These are phyloP conservation scores for Cymbopogon citratus DNA, from an alignment of 176 grass and related monocot genomes.

Conservation along the genomic window DNA sequence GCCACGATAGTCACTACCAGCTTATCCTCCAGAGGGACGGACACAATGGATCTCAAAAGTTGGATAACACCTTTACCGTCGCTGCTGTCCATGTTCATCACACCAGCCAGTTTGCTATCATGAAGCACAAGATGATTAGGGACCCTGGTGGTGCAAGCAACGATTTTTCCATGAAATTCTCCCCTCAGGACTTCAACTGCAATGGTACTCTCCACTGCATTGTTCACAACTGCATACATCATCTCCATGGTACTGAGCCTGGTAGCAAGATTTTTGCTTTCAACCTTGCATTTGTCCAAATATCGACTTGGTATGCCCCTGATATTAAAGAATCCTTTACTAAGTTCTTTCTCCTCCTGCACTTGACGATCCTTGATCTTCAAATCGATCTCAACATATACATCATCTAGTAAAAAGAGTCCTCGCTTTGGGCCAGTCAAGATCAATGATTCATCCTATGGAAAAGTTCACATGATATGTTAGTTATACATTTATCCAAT, in stretches of 20 bases:
- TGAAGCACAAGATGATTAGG: too few relatives aligned
- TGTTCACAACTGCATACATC: neutral
- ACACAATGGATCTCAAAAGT: too few relatives aligned
- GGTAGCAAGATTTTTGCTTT: neutral
- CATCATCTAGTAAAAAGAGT: neutral
- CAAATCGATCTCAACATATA: neutral
- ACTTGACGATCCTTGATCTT: neutral
- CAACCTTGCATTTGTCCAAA: neutral
- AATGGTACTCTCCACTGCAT: neutral
- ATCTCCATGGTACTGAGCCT: neutral
- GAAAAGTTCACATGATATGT: neutral
- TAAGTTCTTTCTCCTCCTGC: neutral
- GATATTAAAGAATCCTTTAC: neutral
- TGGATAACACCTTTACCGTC: too few relatives aligned
- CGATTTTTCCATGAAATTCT: neutral
- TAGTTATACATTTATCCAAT: too few relatives aligned
- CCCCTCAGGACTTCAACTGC: neutral
- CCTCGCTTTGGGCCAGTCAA: conserved; percentile 1
- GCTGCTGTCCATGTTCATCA: too few relatives aligned
- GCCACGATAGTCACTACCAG: too few relatives aligned
- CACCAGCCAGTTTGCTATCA: too few relatives aligned
- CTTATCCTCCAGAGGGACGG: too few relatives aligned
- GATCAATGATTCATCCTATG: neutral
- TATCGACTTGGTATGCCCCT: neutral
- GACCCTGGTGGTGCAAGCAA: too few relatives aligned